Evolutionary conservation across 805 yeast genomes (phyloP), one percentile per base, ranked within the genome.

Genomic region (Kodamaea nitidulidarum): DNA sequence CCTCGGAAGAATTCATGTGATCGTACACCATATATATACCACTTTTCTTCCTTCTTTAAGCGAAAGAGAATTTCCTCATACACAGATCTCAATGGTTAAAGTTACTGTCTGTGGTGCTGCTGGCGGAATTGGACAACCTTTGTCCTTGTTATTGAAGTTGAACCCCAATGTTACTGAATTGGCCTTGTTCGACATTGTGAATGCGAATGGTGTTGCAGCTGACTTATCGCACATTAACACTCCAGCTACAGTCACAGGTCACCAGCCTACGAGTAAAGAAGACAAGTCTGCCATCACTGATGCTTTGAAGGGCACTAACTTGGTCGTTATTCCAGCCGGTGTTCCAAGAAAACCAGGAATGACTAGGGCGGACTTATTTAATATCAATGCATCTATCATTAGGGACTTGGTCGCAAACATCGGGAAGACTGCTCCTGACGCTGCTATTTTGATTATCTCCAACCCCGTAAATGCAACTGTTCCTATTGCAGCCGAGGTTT

Each of bases 61-160:
- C n/a, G n/a, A n/a, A n/a, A n/a, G n/a, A n/a, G n/a, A n/a, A n/a
- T n/a, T n/a, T n/a, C n/a, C n/a, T n/a, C n/a, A n/a, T n/a, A n/a
- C n/a, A n/a, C n/a, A n/a, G n/a, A n/a, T n/a, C n/a, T n/a, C n/a
- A 22, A 65, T 63, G 65, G 69, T 65, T 34, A 69, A 69, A 58
- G 74, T 69, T 42, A 69, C 74, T 27, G 73, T 69, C 37, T 68
- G 72, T 47, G 74, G 74, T 31, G 74, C 73, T 32, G 74, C 74
- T 37, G 74, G 74, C 39, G 74, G 74, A 34, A 69, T 69, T 45
- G 74, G 74, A 38, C 74, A 69, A 50, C 74, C 74, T 15, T 61
- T 69, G 39, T 68, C 73, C 9, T 56, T 68, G 40, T 58, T 69
- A 35, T 56, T 69, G 44, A 68, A 68, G 47, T 54, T 67, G 42